Evolutionary conservation across 1,284 basidiomycete genomes (phyloP).

Genomic region (Violaceomyces palustris): DNA sequence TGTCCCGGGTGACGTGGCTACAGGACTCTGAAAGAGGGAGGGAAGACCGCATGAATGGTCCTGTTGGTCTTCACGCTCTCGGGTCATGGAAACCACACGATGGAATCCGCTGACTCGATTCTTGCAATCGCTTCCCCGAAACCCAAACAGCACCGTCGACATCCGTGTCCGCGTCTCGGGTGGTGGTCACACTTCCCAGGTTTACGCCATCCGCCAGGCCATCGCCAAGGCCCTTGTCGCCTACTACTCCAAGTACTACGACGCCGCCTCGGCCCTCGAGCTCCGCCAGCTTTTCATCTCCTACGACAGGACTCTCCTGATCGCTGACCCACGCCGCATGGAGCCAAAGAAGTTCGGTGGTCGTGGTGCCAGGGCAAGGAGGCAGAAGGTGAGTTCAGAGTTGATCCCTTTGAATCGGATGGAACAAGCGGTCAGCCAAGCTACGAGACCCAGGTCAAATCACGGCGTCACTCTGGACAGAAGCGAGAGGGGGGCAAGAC

Average conservation of each 20-base stretch:
- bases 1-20: no score
- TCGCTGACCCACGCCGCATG: conserved; percentile 96
- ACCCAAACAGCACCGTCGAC: conserved; percentile 61
- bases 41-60: no score
- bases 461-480: no score
- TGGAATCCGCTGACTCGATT: no score
- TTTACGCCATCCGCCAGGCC: conserved; percentile 98
- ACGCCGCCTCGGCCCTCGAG: conserved; percentile 78
- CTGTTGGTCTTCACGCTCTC: no score
- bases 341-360: conserved; percentile 84
- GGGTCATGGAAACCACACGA: no score
- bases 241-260: conserved; percentile 95
- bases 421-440: no score
- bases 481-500: no score
- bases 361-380: conserved; percentile 52
- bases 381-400: no score
- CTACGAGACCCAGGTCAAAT: no score
- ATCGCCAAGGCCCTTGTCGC: conserved; percentile 97
- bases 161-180: conserved; percentile 98
- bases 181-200: conserved; percentile 98
- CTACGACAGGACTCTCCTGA: conserved; percentile 72
- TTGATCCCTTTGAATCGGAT: no score
- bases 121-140: neutral
- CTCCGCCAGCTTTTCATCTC: conserved; percentile 49
- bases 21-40: no score